Evolutionary conservation across 768 basidiomycete species (phyloP).

Genomic region (Hydnomerulius pinastri): DNA sequence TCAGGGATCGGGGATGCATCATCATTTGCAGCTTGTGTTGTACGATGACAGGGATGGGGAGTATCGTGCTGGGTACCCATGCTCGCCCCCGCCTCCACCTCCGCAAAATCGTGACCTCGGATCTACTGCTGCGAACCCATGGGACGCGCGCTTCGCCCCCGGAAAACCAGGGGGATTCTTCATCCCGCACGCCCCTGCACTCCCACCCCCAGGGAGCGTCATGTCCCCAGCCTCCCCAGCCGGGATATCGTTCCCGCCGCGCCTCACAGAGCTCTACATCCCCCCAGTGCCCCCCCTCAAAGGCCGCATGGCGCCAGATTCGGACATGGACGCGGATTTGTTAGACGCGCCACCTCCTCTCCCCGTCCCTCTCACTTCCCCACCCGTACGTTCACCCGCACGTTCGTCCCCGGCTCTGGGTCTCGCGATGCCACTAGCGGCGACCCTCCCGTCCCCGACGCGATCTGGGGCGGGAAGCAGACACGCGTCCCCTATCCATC

Average conservation of each 20-base stretch:
- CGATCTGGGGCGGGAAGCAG: not conserved
- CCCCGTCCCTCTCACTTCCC: conserved; percentile 18
- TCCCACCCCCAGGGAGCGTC: conserved; percentile 30
- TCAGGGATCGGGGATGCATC: too few relatives aligned
- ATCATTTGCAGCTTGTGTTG: conserved; percentile 2
- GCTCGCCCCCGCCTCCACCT: conserved; percentile 10
- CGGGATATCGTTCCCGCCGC: conserved; percentile 12
- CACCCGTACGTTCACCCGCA: conserved; percentile 4
- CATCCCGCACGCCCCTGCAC: conserved; percentile 6
- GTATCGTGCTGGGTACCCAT: conserved; percentile 13
- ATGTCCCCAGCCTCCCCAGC: conserved; percentile 25
- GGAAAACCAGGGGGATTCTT: conserved; percentile 12
- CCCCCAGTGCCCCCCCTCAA: not conserved
- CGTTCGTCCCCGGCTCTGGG: conserved; percentile 16
- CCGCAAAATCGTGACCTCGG: conserved; percentile 12
- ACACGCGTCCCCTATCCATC: conserved; percentile 11
- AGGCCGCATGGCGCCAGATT: conserved; percentile 3
- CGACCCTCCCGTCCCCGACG: conserved; percentile 2
- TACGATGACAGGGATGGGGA: conserved; percentile 1
- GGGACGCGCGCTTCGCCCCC: conserved; percentile 11
- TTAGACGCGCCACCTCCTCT: conserved; percentile 13
- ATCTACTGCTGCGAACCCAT: conserved; percentile 7
- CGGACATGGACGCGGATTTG: conserved; percentile 6
- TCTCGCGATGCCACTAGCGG: too few relatives aligned
- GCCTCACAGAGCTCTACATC: conserved; percentile 18